Conservation (phyloP, 257 asterid genomes). For the Nicotiana otophora region DNA sequence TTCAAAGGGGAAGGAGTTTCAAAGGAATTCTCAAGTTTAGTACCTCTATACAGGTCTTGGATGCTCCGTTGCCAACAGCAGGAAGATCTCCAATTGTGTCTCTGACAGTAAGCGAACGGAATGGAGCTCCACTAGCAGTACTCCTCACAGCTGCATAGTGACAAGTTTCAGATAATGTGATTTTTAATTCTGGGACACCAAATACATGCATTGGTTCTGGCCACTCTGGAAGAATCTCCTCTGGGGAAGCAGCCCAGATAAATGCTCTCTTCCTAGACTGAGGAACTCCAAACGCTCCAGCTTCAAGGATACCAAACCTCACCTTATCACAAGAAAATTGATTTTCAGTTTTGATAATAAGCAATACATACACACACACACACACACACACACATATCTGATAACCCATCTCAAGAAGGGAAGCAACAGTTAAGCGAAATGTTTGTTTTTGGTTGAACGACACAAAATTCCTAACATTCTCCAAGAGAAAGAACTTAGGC, state of each 20-base stretch:
- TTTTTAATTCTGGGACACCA: conserved; percentile 72
- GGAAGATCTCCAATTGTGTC: conserved; percentile 98
- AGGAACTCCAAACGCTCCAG: conserved; percentile 93
- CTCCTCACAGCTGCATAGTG: conserved; percentile 82
- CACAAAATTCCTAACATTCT: conserved; percentile 89
- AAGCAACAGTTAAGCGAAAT: conserved; percentile 78
- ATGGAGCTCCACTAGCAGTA: conserved; percentile 85
- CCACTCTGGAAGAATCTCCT: conserved; percentile 91
- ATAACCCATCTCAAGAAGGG: conserved; percentile 97
- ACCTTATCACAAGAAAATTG: conserved; percentile 37
- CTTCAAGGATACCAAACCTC: conserved; percentile 93
- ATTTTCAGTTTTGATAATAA: neutral
- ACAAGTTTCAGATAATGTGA: conserved; percentile 45
- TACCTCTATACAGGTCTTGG: conserved; percentile 57
- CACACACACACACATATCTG: conserved; percentile 38
- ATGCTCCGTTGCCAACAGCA: conserved; percentile 79
- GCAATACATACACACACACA: neutral
- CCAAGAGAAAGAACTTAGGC: conserved; percentile 85
- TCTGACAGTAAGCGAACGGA: conserved; percentile 88
- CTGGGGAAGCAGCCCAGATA: conserved; percentile 97
- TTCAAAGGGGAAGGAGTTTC: neutral
- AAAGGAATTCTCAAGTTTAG: neutral
- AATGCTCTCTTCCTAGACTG: conserved; percentile 96
- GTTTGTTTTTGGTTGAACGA: conserved; percentile 98
- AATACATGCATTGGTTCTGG: conserved; percentile 99